These are phyloP conservation scores for Capillidium rhysosporum DNA, from an alignment of 371 early-diverging fungal species.

Conservation along the genomic window DNA sequence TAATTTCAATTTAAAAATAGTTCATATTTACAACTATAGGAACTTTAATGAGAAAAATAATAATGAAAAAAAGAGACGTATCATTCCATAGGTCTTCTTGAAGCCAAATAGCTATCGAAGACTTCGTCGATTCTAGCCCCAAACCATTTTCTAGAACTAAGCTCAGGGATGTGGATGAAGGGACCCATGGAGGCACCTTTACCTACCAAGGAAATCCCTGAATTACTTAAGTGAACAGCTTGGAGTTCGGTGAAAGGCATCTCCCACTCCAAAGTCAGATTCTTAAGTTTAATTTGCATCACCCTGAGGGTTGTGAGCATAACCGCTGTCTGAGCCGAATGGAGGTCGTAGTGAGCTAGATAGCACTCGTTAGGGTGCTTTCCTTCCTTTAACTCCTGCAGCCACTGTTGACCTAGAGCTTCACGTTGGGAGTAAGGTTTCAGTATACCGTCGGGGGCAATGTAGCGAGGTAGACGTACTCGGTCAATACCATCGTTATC, in stretches of 20 bases:
- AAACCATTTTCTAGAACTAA: background rate
- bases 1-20: too few species aligned
- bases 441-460: conserved; percentile 63
- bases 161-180: conserved; percentile 1
- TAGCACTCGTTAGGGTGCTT: conserved; percentile 69
- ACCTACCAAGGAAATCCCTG: background rate
- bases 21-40: too few species aligned
- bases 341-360: conserved; percentile 37
- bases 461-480: conserved; percentile 70
- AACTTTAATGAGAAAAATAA: too few species aligned
- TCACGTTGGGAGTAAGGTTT: conserved; percentile 55
- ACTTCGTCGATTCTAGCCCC: conserved; percentile 2
- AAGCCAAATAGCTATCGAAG: background rate
- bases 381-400: conserved; percentile 65
- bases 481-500: conserved; percentile 36
- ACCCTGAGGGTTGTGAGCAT: conserved; percentile 1
- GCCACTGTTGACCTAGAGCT: conserved; percentile 79
- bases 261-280: conserved; percentile 6
- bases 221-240: background rate
- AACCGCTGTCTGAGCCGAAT: background rate
- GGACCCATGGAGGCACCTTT: background rate
- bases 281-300: background rate
- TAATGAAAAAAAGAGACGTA: too few species aligned
- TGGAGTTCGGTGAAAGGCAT: conserved; percentile 2
- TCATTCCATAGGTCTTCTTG: background rate